Conservation (phyloP, 2,329 filamentous ascomycete genomes). For the Endothia cerciana region DNA sequence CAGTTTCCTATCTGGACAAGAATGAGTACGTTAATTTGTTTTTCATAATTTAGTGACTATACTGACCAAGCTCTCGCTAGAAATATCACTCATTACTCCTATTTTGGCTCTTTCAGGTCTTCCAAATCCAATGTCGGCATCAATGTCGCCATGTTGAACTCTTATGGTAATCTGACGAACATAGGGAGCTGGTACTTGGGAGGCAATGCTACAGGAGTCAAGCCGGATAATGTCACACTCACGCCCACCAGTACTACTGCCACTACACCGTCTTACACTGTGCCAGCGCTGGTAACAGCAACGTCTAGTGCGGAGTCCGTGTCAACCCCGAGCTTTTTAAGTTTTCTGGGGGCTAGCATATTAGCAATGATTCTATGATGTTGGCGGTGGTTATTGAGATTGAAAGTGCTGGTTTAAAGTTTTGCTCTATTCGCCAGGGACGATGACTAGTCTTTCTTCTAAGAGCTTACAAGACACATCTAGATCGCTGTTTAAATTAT, state of each 20-base stretch:
- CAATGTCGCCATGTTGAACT: conserved; percentile 22
- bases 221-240: conserved; percentile 18
- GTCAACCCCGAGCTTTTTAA: background rate
- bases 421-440: too few species aligned
- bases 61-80: background rate
- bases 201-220: conserved; percentile 19
- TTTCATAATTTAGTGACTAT: background rate
- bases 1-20: background rate
- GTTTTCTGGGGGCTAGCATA: background rate
- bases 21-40: background rate
- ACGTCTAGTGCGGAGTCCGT: background rate
- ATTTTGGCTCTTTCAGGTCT: conserved; percentile 20
- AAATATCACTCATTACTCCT: conserved; percentile 17
- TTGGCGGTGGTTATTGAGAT: too few species aligned
- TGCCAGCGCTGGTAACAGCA: conserved; percentile 14
- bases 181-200: conserved; percentile 18
- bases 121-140: conserved; percentile 21
- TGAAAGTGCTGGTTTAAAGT: too few species aligned
- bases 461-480: too few species aligned
- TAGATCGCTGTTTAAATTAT: too few species aligned
- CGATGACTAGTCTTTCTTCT: too few species aligned
- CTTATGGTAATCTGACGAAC: conserved; percentile 10
- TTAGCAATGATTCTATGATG: background rate
- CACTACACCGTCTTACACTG: conserved; percentile 12
- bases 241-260: background rate